Conservation (phyloP, 345 rosid genomes). For the Crucihimalaya himalaica region DNA sequence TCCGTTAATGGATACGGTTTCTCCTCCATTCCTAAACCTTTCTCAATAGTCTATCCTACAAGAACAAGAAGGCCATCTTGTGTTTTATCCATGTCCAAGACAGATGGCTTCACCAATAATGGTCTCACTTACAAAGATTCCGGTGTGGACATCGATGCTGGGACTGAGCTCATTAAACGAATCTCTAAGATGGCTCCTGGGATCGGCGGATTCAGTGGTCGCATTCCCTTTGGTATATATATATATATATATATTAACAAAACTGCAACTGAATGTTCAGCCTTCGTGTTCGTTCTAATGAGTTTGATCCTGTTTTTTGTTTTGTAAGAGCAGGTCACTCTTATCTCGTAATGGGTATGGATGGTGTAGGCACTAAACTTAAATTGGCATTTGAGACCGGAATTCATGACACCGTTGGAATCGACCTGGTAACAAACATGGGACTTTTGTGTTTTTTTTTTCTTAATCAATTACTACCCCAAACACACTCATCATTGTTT, state of each 20-base stretch:
- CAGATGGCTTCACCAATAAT: constrained; percentile 14
- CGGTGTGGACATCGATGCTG: constrained; percentile 90
- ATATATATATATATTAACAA: too few relatives aligned
- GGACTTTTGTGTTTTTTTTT: too few relatives aligned
- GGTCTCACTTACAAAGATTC: constrained; percentile 74
- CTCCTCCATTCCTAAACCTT: constrained; percentile 12
- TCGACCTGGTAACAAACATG: too few relatives aligned
- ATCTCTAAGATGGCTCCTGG: constrained; percentile 88
- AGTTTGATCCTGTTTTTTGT: not conserved
- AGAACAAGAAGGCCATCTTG: constrained; percentile 1
- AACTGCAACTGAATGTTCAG: not conserved
- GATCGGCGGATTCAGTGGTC: constrained; percentile 86
- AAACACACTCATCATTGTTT: too few relatives aligned
- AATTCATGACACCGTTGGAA: constrained; percentile 83
- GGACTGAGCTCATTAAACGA: constrained; percentile 76
- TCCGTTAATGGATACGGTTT: too few relatives aligned
- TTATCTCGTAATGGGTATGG: constrained; percentile 84
- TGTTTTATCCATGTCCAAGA: constrained; percentile 34
- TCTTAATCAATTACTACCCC: too few relatives aligned
- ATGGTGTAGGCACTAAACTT: constrained; percentile 95
- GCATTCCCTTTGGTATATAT: too few relatives aligned
- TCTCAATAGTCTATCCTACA: not conserved
- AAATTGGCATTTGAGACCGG: constrained; percentile 91
- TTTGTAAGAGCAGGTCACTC: constrained; percentile 60
- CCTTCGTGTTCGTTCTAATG: not conserved